phyloP scores from a whole-genome alignment of 495 filamentous ascomycete genomes.

The Lepidopterella palustris region DNA sequence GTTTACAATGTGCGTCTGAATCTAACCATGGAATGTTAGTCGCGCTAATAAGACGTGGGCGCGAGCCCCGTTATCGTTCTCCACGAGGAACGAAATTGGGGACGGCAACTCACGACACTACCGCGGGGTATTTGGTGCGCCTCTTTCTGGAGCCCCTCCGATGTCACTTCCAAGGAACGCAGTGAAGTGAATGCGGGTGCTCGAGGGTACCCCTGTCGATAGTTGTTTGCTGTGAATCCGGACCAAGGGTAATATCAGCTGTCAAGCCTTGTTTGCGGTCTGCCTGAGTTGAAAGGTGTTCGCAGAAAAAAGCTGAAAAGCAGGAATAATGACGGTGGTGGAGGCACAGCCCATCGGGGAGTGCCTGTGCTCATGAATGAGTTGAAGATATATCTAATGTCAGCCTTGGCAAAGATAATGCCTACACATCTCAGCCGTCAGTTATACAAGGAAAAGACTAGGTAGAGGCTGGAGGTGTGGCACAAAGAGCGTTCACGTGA shows the following conservation, averaged over 20 bases:
- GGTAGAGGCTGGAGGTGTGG: neutral
- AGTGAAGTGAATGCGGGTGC: neutral
- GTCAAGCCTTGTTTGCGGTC: no score
- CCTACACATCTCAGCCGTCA: neutral
- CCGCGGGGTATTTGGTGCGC: neutral
- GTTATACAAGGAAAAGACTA: neutral
- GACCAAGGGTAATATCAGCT: no score
- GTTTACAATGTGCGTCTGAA: neutral
- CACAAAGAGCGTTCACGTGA: neutral
- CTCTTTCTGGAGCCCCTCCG: neutral
- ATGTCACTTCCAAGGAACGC: neutral
- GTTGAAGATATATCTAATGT: no score
- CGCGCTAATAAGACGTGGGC: no score
- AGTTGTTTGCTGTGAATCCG: no score
- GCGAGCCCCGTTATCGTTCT: no score
- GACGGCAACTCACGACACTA: no score
- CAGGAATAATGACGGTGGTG: neutral
- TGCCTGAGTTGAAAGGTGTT: neutral
- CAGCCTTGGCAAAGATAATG: neutral
- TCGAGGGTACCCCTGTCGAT: neutral
- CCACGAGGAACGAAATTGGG: no score
- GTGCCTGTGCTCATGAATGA: no score
- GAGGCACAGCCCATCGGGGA: neutral
- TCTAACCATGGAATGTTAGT: neutral
- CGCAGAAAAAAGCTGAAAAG: neutral